phyloP scores from a whole-genome alignment of 352 stramenopile species.

The Aphanomyces cochlioides region DNA sequence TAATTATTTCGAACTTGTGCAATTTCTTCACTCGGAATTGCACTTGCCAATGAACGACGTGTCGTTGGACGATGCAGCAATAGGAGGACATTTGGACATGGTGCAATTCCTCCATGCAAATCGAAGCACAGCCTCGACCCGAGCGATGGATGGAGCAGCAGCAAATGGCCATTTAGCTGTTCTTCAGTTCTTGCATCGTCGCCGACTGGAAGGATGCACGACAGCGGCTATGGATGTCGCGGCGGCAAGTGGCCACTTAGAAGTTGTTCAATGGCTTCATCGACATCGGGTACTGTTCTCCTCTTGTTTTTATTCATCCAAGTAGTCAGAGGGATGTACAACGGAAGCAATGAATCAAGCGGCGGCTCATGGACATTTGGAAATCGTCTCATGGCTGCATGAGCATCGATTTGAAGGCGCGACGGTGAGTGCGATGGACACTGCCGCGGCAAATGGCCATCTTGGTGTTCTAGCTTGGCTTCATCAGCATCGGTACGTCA shows the following conservation, averaged over 20 bases:
- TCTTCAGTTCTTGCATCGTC: not conserved
- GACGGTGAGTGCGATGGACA: slow-evolving; percentile 10
- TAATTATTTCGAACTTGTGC: not conserved
- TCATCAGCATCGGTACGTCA: slow-evolving; percentile 4
- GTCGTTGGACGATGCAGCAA: slow-evolving; percentile 3
- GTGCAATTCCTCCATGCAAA: slow-evolving; percentile 23
- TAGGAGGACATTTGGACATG: not conserved
- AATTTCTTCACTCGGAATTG: not conserved
- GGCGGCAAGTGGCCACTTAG: slow-evolving; percentile 2
- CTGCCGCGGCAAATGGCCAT: slow-evolving; percentile 33
- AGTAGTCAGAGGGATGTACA: slow-evolving; percentile 4
- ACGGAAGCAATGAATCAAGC: slow-evolving; percentile 31
- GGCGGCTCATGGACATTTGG: slow-evolving; percentile 27
- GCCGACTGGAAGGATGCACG: not conserved
- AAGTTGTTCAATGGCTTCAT: not conserved
- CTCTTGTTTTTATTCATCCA: not conserved
- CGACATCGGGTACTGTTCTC: not conserved
- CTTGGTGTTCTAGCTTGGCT: slow-evolving; percentile 39
- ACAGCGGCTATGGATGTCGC: slow-evolving; percentile 7
- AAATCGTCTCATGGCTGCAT: slow-evolving; percentile 31
- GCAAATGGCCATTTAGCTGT: slow-evolving; percentile 16
- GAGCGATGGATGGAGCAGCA: slow-evolving; percentile 6
- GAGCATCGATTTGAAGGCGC: slow-evolving; percentile 28
- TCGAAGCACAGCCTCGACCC: not conserved
- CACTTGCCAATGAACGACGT: not conserved